Percentiles rank a stretch among this genome's conserved stretches.
Evolutionary conservation across 345 rosid genomes (phyloP).

Genomic region (rapeseed (Brassica napus)): DNA sequence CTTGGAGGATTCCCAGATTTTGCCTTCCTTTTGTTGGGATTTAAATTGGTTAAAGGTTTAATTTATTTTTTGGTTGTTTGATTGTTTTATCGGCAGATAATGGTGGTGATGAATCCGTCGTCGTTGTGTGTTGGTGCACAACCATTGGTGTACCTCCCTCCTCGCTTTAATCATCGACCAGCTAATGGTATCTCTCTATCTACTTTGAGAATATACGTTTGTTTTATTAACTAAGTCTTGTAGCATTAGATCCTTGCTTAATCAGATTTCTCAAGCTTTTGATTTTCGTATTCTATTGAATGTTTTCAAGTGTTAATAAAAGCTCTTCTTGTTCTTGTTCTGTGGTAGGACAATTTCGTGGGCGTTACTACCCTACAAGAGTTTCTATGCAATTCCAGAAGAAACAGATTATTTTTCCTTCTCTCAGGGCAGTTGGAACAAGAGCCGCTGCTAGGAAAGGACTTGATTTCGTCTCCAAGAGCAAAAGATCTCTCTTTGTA

Average conservation of each 20-base stretch:
- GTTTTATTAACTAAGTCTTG: not conserved
- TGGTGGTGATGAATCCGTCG: constrained; percentile 15
- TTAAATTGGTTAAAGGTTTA: not conserved
- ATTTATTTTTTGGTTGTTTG: not conserved
- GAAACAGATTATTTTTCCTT: constrained; percentile 9
- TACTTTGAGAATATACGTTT: not conserved
- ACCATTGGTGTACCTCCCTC: constrained; percentile 15
- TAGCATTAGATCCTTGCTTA: not conserved
- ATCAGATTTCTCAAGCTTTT: not conserved
- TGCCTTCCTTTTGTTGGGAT: not conserved
- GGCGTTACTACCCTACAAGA: constrained; percentile 17
- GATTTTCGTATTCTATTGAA: not conserved
- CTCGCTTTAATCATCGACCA: not conserved
- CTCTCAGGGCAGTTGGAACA: constrained; percentile 25
- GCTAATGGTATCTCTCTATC: constrained; percentile 19
- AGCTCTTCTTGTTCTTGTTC: constrained; percentile 2
- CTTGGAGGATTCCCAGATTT: not conserved
- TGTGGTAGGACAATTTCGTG: constrained; percentile 20
- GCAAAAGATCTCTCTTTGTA: constrained; percentile 32
- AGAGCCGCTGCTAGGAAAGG: constrained; percentile 22
- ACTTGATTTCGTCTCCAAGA: constrained; percentile 13
- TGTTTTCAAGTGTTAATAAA: not conserved
- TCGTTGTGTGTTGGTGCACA: constrained; percentile 27
- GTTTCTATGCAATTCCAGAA: constrained; percentile 26
- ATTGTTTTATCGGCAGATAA: constrained; percentile 12